Base-by-base conservation (phyloP, 805 yeast species). In the Debaryomyces hansenii region DNA sequence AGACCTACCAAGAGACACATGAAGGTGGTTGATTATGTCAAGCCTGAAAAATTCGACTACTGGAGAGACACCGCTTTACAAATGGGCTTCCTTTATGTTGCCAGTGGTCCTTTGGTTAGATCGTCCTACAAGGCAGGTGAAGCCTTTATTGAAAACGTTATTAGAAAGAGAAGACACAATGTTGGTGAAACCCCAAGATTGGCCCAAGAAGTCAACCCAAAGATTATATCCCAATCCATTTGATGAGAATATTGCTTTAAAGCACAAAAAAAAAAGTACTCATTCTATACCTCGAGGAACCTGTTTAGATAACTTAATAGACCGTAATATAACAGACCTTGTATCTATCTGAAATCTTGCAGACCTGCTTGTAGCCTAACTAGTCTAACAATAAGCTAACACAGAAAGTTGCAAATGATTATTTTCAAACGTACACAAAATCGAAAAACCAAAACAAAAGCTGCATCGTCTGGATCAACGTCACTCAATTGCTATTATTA, bases 91-190 rank as follows among this genome's bases (percentile, higher is more conserved):
- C 72, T 90, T 41, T 92, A 94, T 63, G 95, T 97, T 66, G 99
- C 99, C 2, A 85, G 95, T 50, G 99, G 98, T 4, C 99, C 99
- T 2, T 76, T 94, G 59, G 98, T 94, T 4, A 82, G 99, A 65
- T 90, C 97, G 1, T 87, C 96, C 2, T 94, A 94, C 70, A 94
- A 94, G 68, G 99, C 99, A 21, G 99, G 99, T 49, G 99, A 94
- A 68, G 88, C 96, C 2, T 94, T 90, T 59, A 91, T 94, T 59
- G 98, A 94, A 67, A 94, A 94, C 61, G 94, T 94, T 27, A 75
- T 92, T 48, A 84, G 84, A 60, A 86, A 87, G 69, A 82, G 94
- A 66, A 74, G 72, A 59, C 79, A 80, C 50, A 73, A 72, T 51
- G 77, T 72, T 10, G 77, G 77, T 5, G 76, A 72, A 46, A 48